A percentile compares a stretch with the other conserved stretches of the same genome.
Conservation (phyloP, 2,329 filamentous ascomycete genomes). For the Fusarium drepaniforme region DNA sequence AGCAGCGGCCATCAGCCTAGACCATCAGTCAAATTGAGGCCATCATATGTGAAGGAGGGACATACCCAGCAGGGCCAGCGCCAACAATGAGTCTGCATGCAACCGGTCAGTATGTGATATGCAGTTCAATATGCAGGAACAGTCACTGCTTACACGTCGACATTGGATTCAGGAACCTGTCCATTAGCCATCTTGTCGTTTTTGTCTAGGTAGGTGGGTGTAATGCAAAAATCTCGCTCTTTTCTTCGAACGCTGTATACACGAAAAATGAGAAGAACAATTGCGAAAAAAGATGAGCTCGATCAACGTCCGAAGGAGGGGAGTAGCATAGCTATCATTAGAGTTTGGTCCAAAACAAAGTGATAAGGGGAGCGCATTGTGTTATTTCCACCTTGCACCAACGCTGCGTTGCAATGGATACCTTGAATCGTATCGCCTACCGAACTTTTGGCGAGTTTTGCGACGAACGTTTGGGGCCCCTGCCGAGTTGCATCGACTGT, state of each 20-base stretch:
- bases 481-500: not conserved
- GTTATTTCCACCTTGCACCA: not conserved
- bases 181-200: constrained; percentile 10
- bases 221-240: not conserved
- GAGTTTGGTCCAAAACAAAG: not conserved
- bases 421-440: not conserved
- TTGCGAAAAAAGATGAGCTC: not conserved
- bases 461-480: not conserved
- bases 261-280: not conserved
- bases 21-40: not conserved
- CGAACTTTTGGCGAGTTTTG: not conserved
- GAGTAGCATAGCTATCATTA: constrained; percentile 1
- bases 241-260: not conserved
- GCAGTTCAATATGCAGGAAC: not conserved
- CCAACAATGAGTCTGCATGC: constrained; percentile 17
- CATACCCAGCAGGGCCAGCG: constrained; percentile 22
- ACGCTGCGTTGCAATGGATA: not conserved
- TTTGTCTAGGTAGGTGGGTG: not conserved
- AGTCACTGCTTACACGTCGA: constrained; percentile 13
- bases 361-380: not conserved
- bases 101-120: not conserved
- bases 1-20: constrained; percentile 18
- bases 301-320: not conserved
- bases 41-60: not conserved
- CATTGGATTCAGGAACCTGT: constrained; percentile 7